A percentile compares a stretch with the other conserved stretches of the same genome.
Conservation (phyloP, 164 flowering plant genomes). For the Brasenia schreberi region DNA sequence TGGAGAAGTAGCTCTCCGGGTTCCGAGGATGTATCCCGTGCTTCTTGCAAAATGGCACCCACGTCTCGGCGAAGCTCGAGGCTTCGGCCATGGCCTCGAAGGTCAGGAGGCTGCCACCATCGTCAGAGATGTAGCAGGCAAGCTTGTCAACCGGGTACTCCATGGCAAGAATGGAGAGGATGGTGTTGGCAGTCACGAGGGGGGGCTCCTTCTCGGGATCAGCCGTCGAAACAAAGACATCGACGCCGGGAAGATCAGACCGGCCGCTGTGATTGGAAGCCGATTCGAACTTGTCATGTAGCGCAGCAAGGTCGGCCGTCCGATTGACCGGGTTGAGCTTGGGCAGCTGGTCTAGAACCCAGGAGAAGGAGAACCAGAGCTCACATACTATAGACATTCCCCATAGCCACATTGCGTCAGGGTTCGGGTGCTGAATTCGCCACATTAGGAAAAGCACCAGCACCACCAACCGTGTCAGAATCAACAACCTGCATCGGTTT, state of each 20-base stretch:
- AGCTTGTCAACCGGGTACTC: constrained; percentile 73
- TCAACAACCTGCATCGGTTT: constrained; percentile 28
- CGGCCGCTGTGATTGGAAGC: constrained; percentile 59
- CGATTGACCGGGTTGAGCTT: constrained; percentile 55
- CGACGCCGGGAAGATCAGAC: constrained; percentile 71
- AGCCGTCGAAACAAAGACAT: constrained; percentile 68
- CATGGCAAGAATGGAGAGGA: constrained; percentile 53
- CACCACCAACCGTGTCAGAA: constrained; percentile 30
- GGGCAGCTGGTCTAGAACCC: constrained; percentile 75
- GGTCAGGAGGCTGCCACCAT: constrained; percentile 64
- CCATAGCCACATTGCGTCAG: constrained; percentile 70
- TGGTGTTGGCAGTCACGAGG: constrained; percentile 65
- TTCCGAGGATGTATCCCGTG: constrained; percentile 68
- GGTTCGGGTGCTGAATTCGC: constrained; percentile 52
- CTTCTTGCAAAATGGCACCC: constrained; percentile 79
- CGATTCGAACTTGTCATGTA: constrained; percentile 60
- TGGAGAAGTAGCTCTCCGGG: constrained; percentile 57
- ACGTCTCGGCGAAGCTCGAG: constrained; percentile 57
- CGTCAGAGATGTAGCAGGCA: constrained; percentile 67
- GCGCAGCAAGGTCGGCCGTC: constrained; percentile 36
- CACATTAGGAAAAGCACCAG: constrained; percentile 48
- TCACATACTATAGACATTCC: constrained; percentile 58
- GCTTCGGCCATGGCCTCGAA: constrained; percentile 93
- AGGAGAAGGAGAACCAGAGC: constrained; percentile 75
- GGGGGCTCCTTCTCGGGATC: constrained; percentile 89